These are phyloP conservation scores for Clavispora fructus DNA, from an alignment of 805 yeast species.

Conservation along the genomic window DNA sequence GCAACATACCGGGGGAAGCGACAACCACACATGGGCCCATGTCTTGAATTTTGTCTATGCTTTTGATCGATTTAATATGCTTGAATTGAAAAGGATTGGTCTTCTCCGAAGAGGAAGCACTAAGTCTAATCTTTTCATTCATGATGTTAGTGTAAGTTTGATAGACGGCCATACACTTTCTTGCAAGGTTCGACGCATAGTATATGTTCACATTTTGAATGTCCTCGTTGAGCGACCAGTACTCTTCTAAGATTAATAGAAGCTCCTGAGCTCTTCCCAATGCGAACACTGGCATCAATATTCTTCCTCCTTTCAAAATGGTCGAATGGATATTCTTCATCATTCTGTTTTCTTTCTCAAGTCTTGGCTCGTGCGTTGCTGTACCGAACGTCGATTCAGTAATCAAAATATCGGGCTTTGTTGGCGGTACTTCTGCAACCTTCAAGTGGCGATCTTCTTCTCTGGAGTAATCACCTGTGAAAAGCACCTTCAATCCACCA, in stretches of 20 bases:
- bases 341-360: constrained; percentile 76
- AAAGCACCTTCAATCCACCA: constrained; percentile 81
- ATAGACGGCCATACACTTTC: constrained; percentile 95
- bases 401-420: constrained; percentile 80
- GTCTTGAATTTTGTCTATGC: constrained; percentile 82
- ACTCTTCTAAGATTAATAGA: constrained; percentile 84
- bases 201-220: constrained; percentile 77
- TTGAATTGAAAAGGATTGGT: constrained; percentile 86
- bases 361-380: constrained; percentile 89
- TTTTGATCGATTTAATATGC: constrained; percentile 72
- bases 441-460: constrained; percentile 94
- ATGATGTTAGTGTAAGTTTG: constrained; percentile 96
- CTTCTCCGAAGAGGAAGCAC: constrained; percentile 33
- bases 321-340: constrained; percentile 83
- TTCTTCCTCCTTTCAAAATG: constrained; percentile 82
- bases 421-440: constrained; percentile 89
- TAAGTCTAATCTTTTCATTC: constrained; percentile 84
- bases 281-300: constrained; percentile 90
- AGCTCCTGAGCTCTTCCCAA: constrained; percentile 96
- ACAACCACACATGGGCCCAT: constrained; percentile 93
- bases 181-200: constrained; percentile 89
- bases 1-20: constrained; percentile 98
- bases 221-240: constrained; percentile 83
- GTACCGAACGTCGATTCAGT: constrained; percentile 98
- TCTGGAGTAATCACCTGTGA: constrained; percentile 96